These are phyloP conservation scores for Sarocladiaceae sp. DNA, from an alignment of 2,329 filamentous ascomycete species.

Conservation along the genomic window DNA sequence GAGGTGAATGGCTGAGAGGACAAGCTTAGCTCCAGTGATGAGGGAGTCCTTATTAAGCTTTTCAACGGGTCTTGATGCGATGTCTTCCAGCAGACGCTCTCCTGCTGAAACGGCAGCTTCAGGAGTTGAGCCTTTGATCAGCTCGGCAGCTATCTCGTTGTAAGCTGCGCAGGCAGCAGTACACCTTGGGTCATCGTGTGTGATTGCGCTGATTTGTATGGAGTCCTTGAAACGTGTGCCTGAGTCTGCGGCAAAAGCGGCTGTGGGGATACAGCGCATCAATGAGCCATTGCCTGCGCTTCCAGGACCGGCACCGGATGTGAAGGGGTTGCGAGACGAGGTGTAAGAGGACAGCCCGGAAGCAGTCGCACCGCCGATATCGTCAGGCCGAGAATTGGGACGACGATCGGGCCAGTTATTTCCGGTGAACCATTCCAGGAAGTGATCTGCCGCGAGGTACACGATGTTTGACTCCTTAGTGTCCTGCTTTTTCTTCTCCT, in stretches of 20 bases:
- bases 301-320: slow-evolving; percentile 32
- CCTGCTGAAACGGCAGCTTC: slow-evolving; percentile 26
- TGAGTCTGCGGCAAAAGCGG: slow-evolving; percentile 28
- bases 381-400: slow-evolving; percentile 26
- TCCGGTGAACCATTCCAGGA: slow-evolving; percentile 37
- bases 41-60: background rate
- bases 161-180: slow-evolving; percentile 34
- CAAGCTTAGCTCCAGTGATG: slow-evolving; percentile 10
- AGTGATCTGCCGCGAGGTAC: slow-evolving; percentile 29
- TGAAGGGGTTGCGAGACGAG: slow-evolving; percentile 22
- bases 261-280: slow-evolving; percentile 44
- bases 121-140: slow-evolving; percentile 22
- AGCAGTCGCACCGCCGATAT: slow-evolving; percentile 36
- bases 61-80: slow-evolving; percentile 15
- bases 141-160: slow-evolving; percentile 30
- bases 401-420: slow-evolving; percentile 34
- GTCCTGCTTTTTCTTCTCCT: background rate
- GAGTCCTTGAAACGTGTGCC: slow-evolving; percentile 21
- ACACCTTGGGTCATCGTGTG: slow-evolving; percentile 33
- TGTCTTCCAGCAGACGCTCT: slow-evolving; percentile 5
- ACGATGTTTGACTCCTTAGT: slow-evolving; percentile 22
- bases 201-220: slow-evolving; percentile 32
- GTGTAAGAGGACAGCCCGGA: slow-evolving; percentile 27
- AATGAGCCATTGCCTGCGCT: slow-evolving; percentile 40
- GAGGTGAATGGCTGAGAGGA: slow-evolving; percentile 22